phyloP scores from a whole-genome alignment of 495 filamentous ascomycete species.

The Paragyromitra xinjiangensis region DNA sequence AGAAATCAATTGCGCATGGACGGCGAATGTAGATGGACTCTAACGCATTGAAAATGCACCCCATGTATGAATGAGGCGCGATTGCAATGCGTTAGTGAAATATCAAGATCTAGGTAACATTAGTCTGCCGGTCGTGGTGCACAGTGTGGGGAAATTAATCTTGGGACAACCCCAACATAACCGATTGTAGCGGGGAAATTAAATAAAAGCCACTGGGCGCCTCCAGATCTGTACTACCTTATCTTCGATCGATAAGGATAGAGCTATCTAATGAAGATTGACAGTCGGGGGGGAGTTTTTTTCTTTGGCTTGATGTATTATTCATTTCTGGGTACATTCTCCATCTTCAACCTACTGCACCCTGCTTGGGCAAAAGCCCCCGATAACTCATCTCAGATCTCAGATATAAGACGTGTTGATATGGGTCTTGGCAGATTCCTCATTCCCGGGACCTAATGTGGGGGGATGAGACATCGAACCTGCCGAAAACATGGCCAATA shows the following conservation, averaged over 20 bases:
- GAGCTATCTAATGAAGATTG: too few relatives aligned
- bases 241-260: background rate
- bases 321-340: background rate
- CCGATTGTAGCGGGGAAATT: background rate
- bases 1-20: background rate
- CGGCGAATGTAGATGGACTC: background rate
- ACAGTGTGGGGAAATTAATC: background rate
- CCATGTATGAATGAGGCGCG: too few relatives aligned
- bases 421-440: background rate
- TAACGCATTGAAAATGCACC: background rate
- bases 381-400: background rate
- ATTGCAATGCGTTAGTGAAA: background rate
- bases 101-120: background rate
- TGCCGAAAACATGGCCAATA: background rate
- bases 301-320: background rate
- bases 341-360: background rate
- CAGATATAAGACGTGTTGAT: background rate
- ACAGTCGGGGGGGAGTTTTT: background rate
- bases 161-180: too few relatives aligned
- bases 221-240: background rate
- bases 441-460: background rate
- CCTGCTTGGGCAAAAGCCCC: background rate
- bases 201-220: background rate
- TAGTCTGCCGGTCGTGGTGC: background rate
- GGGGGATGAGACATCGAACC: background rate